phyloP scores from a whole-genome alignment of 805 yeast species.

The Millerago galiae region DNA sequence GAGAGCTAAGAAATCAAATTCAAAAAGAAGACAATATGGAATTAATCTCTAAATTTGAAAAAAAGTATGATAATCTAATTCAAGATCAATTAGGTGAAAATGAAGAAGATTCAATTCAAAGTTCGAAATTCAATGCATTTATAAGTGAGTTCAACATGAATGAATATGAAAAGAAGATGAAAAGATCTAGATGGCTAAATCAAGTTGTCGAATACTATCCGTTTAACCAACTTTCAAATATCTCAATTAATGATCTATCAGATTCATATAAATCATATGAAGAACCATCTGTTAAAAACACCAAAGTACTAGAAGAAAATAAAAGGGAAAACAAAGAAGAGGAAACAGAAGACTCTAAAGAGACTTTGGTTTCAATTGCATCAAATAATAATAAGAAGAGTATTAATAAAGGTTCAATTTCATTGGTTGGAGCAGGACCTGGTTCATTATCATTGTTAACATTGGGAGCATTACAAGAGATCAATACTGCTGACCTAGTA shows the following conservation, averaged over 20 bases:
- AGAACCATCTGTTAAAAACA: neutral
- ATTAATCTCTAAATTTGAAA: slow-evolving; percentile 17
- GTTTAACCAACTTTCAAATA: slow-evolving; percentile 49
- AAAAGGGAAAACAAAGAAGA: neutral
- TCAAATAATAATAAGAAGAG: neutral
- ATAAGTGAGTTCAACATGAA: slow-evolving; percentile 54
- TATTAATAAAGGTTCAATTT: slow-evolving; percentile 43
- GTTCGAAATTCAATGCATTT: slow-evolving; percentile 51
- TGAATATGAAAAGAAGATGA: slow-evolving; percentile 43
- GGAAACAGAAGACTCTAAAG: neutral
- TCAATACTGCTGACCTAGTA: slow-evolving; percentile 74
- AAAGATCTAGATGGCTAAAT: slow-evolving; percentile 76
- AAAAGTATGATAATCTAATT: slow-evolving; percentile 21
- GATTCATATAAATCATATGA: slow-evolving; percentile 27
- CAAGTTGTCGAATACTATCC: slow-evolving; percentile 93
- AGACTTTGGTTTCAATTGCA: neutral
- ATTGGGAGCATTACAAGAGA: slow-evolving; percentile 75
- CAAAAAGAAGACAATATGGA: slow-evolving; percentile 43
- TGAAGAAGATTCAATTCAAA: slow-evolving; percentile 67
- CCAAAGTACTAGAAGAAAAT: neutral
- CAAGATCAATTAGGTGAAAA: slow-evolving; percentile 43
- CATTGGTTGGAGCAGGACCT: slow-evolving; percentile 93
- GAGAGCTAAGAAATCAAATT: slow-evolving; percentile 52
- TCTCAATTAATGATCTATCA: slow-evolving; percentile 54
- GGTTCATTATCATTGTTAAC: slow-evolving; percentile 81